phyloP scores from a whole-genome alignment of 306 rosid genomes.

The Cicer arietinum region DNA sequence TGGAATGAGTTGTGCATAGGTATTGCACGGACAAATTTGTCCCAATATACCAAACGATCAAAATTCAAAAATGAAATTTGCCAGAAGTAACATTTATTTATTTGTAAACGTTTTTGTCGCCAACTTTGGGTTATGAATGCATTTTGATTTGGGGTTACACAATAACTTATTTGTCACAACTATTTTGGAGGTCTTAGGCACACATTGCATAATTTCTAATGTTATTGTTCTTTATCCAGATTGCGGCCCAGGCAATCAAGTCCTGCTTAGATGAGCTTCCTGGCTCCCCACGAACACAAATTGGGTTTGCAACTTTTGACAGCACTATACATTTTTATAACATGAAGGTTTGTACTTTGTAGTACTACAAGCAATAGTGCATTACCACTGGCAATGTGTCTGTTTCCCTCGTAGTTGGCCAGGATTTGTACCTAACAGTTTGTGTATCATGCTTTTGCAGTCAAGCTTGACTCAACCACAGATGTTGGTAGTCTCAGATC shows the following conservation, averaged over 20 bases:
- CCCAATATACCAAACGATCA: constrained; percentile 15
- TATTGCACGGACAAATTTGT: constrained; percentile 10
- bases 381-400: constrained; percentile 21
- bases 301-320: constrained; percentile 98
- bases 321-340: constrained; percentile 96
- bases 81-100: constrained; percentile 25
- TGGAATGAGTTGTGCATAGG: constrained; percentile 15
- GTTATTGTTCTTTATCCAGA: constrained; percentile 55
- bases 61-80: constrained; percentile 22
- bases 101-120: neutral
- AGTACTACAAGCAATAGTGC: constrained; percentile 37
- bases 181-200: constrained; percentile 24
- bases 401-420: constrained; percentile 18
- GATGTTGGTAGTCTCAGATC: constrained; percentile 98
- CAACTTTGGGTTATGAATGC: constrained; percentile 33
- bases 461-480: constrained; percentile 96
- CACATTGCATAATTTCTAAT: constrained; percentile 26
- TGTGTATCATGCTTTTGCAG: constrained; percentile 58
- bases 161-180: constrained; percentile 2
- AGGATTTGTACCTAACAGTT: constrained; percentile 40
- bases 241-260: constrained; percentile 89
- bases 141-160: constrained; percentile 37
- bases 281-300: constrained; percentile 96
- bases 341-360: constrained; percentile 74
- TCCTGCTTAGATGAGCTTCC: constrained; percentile 95